Conservation (phyloP, 495 filamentous ascomycete species). For the Aspergillus conjunctus region DNA sequence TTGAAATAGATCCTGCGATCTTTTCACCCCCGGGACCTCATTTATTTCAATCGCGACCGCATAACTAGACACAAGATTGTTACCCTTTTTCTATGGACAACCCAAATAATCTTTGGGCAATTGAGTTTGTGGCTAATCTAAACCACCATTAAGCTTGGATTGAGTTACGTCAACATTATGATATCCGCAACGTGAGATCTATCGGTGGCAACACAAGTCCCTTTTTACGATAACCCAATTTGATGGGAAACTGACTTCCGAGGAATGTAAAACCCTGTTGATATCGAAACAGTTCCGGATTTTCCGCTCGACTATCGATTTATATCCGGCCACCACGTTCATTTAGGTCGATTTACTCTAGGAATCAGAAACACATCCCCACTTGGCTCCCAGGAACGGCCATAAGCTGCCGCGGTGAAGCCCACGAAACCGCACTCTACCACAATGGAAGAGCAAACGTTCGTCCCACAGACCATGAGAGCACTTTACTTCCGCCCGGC, state of each 20-base stretch:
- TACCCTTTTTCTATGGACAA: no score
- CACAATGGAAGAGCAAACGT: slow-evolving; percentile 38
- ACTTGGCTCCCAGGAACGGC: not conserved
- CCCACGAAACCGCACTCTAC: slow-evolving; percentile 27
- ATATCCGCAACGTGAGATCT: not conserved
- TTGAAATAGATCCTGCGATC: slow-evolving; percentile 18
- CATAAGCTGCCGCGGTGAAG: slow-evolving; percentile 20
- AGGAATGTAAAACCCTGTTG: not conserved
- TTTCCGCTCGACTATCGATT: no score
- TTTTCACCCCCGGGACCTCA: slow-evolving; percentile 13
- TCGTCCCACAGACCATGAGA: slow-evolving; percentile 42
- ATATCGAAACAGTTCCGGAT: no score
- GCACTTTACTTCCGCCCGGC: slow-evolving; percentile 41
- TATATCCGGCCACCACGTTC: no score
- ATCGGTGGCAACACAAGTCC: not conserved
- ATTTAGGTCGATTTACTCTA: no score
- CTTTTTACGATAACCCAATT: not conserved
- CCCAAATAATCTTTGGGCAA: no score
- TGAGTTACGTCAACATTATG: slow-evolving; percentile 23
- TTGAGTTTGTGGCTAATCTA: slow-evolving; percentile 10
- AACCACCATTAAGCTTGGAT: not conserved
- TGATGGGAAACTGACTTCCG: not conserved
- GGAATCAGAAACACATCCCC: not conserved
- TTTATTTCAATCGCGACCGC: not conserved
- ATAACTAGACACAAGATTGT: not conserved